phyloP scores from a whole-genome alignment of 1,284 basidiomycete species.

The Irpex sp. region DNA sequence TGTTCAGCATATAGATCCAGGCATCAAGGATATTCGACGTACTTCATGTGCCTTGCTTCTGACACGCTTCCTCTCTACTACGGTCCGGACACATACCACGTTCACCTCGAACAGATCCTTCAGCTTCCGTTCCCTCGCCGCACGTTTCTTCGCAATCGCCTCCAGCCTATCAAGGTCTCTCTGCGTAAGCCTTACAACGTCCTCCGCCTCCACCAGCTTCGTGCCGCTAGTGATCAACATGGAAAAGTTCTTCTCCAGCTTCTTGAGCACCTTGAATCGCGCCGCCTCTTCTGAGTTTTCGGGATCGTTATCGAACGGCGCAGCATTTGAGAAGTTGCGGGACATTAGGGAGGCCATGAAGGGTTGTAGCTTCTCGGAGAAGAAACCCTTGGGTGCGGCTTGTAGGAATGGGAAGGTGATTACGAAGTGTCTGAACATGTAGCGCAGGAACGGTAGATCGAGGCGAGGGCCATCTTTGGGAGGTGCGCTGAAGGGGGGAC shows the following conservation, averaged over 20 bases:
- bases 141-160: conserved; percentile 56
- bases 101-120: conserved; percentile 82
- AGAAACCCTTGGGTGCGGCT: conserved; percentile 84
- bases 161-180: conserved; percentile 77
- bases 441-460: conserved; percentile 85
- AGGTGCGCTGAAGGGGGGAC: conserved; percentile 78
- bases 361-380: conserved; percentile 89
- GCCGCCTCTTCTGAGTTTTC: conserved; percentile 52
- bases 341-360: conserved; percentile 82
- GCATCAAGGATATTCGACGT: conserved; percentile 15
- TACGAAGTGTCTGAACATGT: conserved; percentile 87
- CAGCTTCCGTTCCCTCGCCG: conserved; percentile 41
- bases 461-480: conserved; percentile 55
- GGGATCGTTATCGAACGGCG: conserved; percentile 55
- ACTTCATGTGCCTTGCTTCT: conserved; percentile 85
- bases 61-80: conserved; percentile 79
- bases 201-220: conserved; percentile 79
- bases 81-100: conserved; percentile 79
- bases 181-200: conserved; percentile 85
- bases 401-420: conserved; percentile 92
- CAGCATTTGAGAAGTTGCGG: conserved; percentile 69
- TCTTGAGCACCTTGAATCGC: conserved; percentile 48
- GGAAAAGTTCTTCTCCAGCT: conserved; percentile 80
- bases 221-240: conserved; percentile 80
- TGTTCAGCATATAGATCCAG: conserved; percentile 7